Base-by-base conservation (phyloP, 805 yeast genomes). In the Blastobotrys chiropterorum region DNA sequence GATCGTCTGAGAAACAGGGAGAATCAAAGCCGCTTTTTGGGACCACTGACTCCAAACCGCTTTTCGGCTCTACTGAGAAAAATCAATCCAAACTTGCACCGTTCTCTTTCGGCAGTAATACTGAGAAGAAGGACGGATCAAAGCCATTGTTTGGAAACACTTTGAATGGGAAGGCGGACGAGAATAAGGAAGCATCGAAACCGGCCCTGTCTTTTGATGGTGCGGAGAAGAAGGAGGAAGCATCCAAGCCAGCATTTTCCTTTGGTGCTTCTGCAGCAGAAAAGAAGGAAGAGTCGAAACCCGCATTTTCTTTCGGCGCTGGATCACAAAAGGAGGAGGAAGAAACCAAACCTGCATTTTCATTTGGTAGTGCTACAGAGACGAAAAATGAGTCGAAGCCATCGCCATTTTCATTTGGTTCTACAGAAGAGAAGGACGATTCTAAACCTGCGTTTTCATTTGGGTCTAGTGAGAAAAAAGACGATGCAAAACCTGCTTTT, bases 231-330 rank as follows among this genome's bases (percentile, higher is more conserved):
- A 46, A 46, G 19, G 13, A 42, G n/a, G 30, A 22, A 16, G 44
- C 19, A 15, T 19, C 31, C 14, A 53, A 48, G 22, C 51, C 52
- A 17, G 43, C 52, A 1, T 52, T 51, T 40, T 15, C 55, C 22
- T 54, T 51, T 38, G 58, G 56, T 13, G 43, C 41, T 50, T 34
- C 53, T 3, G 40, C 42, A 26, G 42, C 50, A 19, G 49, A 38
- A 42, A 49, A 46, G 16, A 47, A 46, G 41, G 52, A 52, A 40
- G 26, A 34, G 15, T 19, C 20, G 6, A 42, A 38, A 21, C 53
- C 56, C 2, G 46, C 52, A 4, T 48, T 54, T 44, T 47, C 57
- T 30, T 55, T 54, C 44, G 57, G 53, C 13, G 43, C 38, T 14
- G 19, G 41, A n/a, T 14, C 34, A 11, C 3, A 8, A 22, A 30